These are phyloP conservation scores for Scleroderma citrinum DNA, from an alignment of 768 basidiomycete genomes.

Conservation along the genomic window DNA sequence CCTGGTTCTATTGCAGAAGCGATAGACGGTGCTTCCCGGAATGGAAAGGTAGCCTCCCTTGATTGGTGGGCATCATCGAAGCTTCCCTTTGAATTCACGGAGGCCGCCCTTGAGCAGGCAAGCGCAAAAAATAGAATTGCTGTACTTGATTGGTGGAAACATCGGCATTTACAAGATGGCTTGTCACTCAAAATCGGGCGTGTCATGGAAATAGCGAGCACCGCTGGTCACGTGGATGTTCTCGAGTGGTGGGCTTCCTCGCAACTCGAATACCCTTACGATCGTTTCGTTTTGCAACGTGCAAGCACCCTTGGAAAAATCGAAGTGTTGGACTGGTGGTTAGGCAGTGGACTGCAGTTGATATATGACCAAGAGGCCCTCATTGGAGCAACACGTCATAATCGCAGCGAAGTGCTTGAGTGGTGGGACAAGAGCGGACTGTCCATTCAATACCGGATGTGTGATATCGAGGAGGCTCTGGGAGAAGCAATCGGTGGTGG, in stretches of 20 bases:
- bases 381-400: slow-evolving; percentile 74
- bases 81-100: slow-evolving; percentile 66
- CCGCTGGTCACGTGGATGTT: slow-evolving; percentile 65
- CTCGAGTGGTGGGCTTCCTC: slow-evolving; percentile 86
- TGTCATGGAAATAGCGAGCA: slow-evolving; percentile 81
- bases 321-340: slow-evolving; percentile 81
- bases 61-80: slow-evolving; percentile 79
- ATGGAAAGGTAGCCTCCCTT: slow-evolving; percentile 67
- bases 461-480: slow-evolving; percentile 87
- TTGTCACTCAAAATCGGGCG: slow-evolving; percentile 76
- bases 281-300: slow-evolving; percentile 68
- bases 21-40: slow-evolving; percentile 72
- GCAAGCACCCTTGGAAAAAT: slow-evolving; percentile 78
- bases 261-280: slow-evolving; percentile 73
- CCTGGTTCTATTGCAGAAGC: slow-evolving; percentile 56
- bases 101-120: slow-evolving; percentile 73
- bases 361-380: slow-evolving; percentile 78
- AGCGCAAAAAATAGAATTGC: slow-evolving; percentile 72
- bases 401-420: slow-evolving; percentile 73
- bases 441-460: slow-evolving; percentile 81
- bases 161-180: slow-evolving; percentile 40
- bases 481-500: slow-evolving; percentile 86
- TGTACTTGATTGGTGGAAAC: slow-evolving; percentile 82
- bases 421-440: slow-evolving; percentile 86
- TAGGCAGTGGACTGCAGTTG: slow-evolving; percentile 68